A percentile compares a stretch with the other conserved stretches of the same genome.
Conservation (phyloP, 2,329 filamentous ascomycete genomes). For the Parastagonospora avenae region DNA sequence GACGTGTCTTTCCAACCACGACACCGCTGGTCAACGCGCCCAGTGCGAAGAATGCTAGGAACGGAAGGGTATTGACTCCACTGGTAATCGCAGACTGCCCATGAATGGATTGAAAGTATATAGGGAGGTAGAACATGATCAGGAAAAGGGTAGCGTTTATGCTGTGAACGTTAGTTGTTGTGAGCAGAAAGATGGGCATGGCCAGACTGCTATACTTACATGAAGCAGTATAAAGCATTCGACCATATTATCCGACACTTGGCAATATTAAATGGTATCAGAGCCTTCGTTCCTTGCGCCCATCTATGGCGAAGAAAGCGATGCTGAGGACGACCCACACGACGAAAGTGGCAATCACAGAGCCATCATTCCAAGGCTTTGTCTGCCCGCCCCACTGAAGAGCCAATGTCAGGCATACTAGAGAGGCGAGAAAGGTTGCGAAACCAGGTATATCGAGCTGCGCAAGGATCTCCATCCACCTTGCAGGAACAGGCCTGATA, state of each 20-base stretch:
- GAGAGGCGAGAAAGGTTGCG: conserved; percentile 39
- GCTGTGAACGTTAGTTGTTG: not conserved
- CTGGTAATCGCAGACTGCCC: conserved; percentile 41
- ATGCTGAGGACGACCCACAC: conserved; percentile 41
- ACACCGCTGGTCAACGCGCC: not conserved
- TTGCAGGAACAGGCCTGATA: conserved; percentile 29
- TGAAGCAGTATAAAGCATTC: not conserved
- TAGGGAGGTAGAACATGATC: conserved; percentile 52
- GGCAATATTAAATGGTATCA: not conserved
- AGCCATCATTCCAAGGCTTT: conserved; percentile 44
- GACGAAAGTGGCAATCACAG: conserved; percentile 48
- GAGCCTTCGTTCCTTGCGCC: not conserved
- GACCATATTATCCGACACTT: not conserved
- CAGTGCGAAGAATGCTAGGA: conserved; percentile 36
- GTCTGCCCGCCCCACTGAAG: conserved; percentile 51
- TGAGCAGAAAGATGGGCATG: not conserved
- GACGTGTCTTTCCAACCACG: not conserved
- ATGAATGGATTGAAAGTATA: conserved; percentile 55
- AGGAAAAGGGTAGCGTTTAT: conserved; percentile 23
- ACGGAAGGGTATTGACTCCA: conserved; percentile 50
- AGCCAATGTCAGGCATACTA: conserved; percentile 49
- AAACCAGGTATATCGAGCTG: conserved; percentile 49
- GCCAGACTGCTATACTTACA: not conserved
- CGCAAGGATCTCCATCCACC: conserved; percentile 34
- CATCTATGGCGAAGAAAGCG: conserved; percentile 31